Evolutionary conservation across 306 rosid genomes (phyloP).

Genomic region (Lithocarpus polystachyus): DNA sequence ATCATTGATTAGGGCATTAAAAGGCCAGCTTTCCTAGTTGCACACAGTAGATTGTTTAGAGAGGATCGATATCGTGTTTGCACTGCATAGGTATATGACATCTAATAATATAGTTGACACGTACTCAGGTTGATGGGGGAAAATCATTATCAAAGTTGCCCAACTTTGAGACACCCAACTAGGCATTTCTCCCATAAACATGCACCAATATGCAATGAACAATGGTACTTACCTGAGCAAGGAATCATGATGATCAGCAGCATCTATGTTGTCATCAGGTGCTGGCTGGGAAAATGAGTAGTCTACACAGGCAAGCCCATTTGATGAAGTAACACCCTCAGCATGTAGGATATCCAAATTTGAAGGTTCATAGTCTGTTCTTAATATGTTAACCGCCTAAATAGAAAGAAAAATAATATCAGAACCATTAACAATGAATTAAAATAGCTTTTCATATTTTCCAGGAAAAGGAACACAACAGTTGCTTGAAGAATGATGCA

Average conservation of each 20-base stretch:
- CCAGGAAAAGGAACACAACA: neutral
- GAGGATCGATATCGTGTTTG: neutral
- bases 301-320: constrained; percentile 91
- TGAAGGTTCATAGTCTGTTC: constrained; percentile 84
- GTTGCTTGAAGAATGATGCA: constrained; percentile 10
- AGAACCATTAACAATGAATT: constrained; percentile 25
- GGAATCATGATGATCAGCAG: constrained; percentile 62
- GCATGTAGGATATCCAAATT: constrained; percentile 90
- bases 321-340: constrained; percentile 93
- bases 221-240: constrained; percentile 53
- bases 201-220: constrained; percentile 1
- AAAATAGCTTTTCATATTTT: constrained; percentile 23
- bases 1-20: neutral
- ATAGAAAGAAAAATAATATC: constrained; percentile 25
- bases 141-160: neutral
- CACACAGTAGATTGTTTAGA: neutral
- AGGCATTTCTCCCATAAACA: constrained; percentile 6
- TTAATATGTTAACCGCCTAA: constrained; percentile 82
- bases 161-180: neutral
- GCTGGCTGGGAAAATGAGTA: constrained; percentile 80
- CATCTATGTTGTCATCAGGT: constrained; percentile 53
- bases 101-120: neutral
- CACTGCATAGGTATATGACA: neutral
- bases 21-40: neutral
- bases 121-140: neutral